Evolutionary conservation across 2,329 filamentous ascomycete genomes (phyloP).

Genomic region (Aureobasidium pullulans): DNA sequence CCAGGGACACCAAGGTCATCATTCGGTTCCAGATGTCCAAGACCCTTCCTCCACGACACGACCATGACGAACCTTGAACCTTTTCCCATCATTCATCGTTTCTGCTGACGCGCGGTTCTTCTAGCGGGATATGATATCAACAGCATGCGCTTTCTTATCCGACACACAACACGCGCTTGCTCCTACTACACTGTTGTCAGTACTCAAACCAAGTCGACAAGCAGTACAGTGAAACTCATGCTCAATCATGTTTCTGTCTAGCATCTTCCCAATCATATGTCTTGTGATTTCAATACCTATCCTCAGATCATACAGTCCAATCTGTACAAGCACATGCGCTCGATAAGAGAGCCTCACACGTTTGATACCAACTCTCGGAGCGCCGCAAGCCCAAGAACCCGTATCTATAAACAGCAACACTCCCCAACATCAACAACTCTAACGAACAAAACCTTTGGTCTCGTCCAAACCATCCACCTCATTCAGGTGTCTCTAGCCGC

Average conservation of each 20-base stretch:
- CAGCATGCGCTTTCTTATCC: neutral
- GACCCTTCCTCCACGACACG: constrained; percentile 2
- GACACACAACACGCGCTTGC: neutral
- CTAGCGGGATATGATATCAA: neutral
- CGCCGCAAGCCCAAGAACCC: neutral
- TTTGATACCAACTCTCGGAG: neutral
- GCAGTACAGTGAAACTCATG: neutral
- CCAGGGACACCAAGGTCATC: constrained; percentile 3
- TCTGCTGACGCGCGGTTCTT: neutral
- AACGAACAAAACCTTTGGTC: neutral
- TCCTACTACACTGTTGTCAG: neutral
- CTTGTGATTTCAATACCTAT: neutral
- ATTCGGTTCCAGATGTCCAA: neutral
- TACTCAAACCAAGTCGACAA: neutral
- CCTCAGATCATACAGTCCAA: neutral
- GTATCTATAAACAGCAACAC: constrained; percentile 2
- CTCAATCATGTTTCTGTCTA: neutral
- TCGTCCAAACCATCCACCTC: neutral
- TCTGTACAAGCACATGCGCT: neutral
- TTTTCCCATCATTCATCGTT: neutral
- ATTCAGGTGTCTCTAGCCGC: neutral
- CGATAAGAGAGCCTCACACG: neutral
- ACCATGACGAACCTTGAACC: neutral
- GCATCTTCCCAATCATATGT: neutral
- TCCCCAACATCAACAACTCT: neutral